Conservation (phyloP, 805 yeast species). For the Saturnispora galanensis region DNA sequence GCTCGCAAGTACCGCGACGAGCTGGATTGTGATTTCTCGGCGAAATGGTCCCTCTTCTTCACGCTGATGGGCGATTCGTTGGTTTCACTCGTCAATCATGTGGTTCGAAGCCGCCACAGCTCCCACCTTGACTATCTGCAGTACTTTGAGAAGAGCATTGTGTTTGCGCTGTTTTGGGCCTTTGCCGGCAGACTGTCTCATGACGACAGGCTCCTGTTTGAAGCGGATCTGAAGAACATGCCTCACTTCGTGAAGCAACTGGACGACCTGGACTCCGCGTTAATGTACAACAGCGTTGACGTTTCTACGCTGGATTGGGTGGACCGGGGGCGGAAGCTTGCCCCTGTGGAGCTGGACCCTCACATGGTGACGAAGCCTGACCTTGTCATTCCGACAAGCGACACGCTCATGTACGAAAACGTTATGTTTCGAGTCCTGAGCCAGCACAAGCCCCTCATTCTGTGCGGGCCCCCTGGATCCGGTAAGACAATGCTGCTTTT, state of each 20-base stretch:
- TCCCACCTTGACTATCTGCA: constrained; percentile 20
- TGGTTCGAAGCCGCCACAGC: constrained; percentile 17
- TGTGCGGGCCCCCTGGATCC: constrained; percentile 96
- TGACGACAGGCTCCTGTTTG: constrained; percentile 31
- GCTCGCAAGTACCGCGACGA: constrained; percentile 1
- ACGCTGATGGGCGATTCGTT: constrained; percentile 32
- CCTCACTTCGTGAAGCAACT: constrained; percentile 15
- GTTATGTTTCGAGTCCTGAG: constrained; percentile 47
- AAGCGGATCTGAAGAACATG: constrained; percentile 19
- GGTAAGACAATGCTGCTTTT: constrained; percentile 91
- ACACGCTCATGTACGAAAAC: constrained; percentile 59
- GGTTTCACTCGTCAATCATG: constrained; percentile 18
- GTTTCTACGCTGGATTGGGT: constrained; percentile 40
- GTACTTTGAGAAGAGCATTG: constrained; percentile 27
- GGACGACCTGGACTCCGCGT: constrained; percentile 9
- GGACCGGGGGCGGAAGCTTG: constrained; percentile 32
- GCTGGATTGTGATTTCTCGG: not conserved
- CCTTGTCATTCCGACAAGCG: constrained; percentile 67
- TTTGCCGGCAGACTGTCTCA: constrained; percentile 47
- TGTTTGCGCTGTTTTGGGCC: constrained; percentile 48
- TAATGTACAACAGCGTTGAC: constrained; percentile 36
- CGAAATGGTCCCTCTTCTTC: constrained; percentile 25
- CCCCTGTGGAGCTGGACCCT: constrained; percentile 39
- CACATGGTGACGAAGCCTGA: constrained; percentile 52
- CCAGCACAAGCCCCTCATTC: constrained; percentile 49